Conservation (phyloP, 768 basidiomycete genomes). For the Termitomyces sp. region DNA sequence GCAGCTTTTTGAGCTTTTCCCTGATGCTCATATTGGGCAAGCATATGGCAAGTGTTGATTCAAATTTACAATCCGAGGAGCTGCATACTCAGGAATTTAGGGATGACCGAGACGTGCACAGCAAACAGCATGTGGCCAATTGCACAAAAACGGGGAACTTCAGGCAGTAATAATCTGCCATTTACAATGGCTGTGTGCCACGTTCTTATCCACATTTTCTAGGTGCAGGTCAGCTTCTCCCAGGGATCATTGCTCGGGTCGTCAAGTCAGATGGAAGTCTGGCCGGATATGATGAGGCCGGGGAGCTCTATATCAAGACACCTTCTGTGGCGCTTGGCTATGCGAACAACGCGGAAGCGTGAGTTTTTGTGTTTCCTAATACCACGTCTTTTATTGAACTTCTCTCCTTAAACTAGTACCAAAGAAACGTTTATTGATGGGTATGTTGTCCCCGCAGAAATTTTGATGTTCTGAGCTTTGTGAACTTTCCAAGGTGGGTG, state of each 20-base stretch:
- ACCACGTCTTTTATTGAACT: neutral
- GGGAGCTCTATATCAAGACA: constrained; percentile 51
- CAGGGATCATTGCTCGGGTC: constrained; percentile 49
- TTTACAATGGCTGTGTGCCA: neutral
- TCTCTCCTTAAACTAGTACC: constrained; percentile 35
- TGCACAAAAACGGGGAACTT: constrained; percentile 39
- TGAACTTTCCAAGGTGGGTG: constrained; percentile 45
- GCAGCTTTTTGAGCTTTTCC: constrained; percentile 43
- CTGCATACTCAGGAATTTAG: constrained; percentile 22
- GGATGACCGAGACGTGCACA: constrained; percentile 63
- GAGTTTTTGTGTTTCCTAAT: constrained; percentile 18
- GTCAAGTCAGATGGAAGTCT: constrained; percentile 53
- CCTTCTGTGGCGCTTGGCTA: constrained; percentile 56
- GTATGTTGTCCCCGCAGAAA: constrained; percentile 24
- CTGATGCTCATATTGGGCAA: constrained; percentile 50
- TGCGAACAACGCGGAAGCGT: constrained; percentile 57
- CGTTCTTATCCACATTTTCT: neutral
- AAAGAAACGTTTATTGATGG: constrained; percentile 65
- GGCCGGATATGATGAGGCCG: constrained; percentile 50
- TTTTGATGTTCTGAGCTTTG: neutral
- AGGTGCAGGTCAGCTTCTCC: constrained; percentile 50
- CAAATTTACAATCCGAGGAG: neutral
- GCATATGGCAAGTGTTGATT: constrained; percentile 37
- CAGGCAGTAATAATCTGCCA: constrained; percentile 35
- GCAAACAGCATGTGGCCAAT: constrained; percentile 45